A percentile compares a stretch with the other conserved stretches of the same genome.
Evolutionary conservation across 495 filamentous ascomycete genomes (phyloP).

Genomic region (Rusavskia elegans): DNA sequence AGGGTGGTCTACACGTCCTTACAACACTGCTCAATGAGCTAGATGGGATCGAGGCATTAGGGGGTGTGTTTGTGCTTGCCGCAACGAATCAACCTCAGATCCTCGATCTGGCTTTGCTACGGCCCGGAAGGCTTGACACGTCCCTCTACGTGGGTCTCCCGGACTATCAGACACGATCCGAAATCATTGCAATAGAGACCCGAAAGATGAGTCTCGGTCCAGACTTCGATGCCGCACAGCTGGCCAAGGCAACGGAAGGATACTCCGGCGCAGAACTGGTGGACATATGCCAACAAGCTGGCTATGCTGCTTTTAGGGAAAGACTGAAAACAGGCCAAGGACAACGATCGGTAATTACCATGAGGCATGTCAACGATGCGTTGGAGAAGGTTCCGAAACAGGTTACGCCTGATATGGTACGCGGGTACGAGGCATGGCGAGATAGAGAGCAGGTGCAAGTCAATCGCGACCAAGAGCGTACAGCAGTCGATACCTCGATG

Average conservation of each 20-base stretch:
- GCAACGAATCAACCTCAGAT: slow-evolving; percentile 86
- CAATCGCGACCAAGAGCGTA: no score
- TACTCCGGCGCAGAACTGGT: slow-evolving; percentile 84
- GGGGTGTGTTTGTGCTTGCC: slow-evolving; percentile 77
- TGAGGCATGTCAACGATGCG: slow-evolving; percentile 49
- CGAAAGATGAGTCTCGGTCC: slow-evolving; percentile 40
- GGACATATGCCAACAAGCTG: slow-evolving; percentile 57
- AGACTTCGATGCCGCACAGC: slow-evolving; percentile 47
- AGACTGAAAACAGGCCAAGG: slow-evolving; percentile 23
- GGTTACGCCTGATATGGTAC: slow-evolving; percentile 49
- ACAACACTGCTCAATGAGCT: slow-evolving; percentile 91
- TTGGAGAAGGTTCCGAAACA: slow-evolving; percentile 45
- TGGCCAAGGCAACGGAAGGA: slow-evolving; percentile 62
- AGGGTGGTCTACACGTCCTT: slow-evolving; percentile 59
- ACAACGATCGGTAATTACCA: slow-evolving; percentile 33
- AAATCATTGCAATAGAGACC: slow-evolving; percentile 58
- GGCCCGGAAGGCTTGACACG: slow-evolving; percentile 76
- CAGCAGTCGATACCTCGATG: no score
- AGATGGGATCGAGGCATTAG: slow-evolving; percentile 80
- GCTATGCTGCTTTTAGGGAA: slow-evolving; percentile 40
- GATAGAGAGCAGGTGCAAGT: not conserved
- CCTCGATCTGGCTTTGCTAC: slow-evolving; percentile 71
- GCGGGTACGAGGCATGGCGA: slow-evolving; percentile 50
- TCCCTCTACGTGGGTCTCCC: slow-evolving; percentile 85
- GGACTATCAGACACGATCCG: slow-evolving; percentile 52